Conservation (phyloP, 2,329 filamentous ascomycete genomes). For the Pseudocercospora fijiensis region DNA sequence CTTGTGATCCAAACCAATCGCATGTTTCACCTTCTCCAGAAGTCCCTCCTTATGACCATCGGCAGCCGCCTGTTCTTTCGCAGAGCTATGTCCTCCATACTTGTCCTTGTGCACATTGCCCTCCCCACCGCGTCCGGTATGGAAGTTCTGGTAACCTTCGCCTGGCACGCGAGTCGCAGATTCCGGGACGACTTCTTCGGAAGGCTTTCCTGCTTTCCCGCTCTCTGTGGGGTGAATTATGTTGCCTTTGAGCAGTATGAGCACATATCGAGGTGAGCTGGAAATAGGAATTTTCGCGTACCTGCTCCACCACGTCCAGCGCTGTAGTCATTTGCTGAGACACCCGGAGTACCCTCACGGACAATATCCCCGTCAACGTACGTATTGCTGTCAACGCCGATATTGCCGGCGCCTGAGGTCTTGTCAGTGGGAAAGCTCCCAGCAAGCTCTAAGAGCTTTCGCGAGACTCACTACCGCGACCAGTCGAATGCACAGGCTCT, state of each 20-base stretch:
- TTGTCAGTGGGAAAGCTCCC: not conserved
- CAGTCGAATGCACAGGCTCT: slow-evolving; percentile 49
- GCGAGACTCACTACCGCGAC: slow-evolving; percentile 54
- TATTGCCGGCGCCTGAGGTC: slow-evolving; percentile 57
- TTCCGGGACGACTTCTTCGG: slow-evolving; percentile 48
- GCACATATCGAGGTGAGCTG: slow-evolving; percentile 32
- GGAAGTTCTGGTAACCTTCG: slow-evolving; percentile 46
- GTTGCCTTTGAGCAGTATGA: slow-evolving; percentile 13
- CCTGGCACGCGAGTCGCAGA: slow-evolving; percentile 38
- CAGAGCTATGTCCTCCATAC: slow-evolving; percentile 47
- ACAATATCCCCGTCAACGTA: slow-evolving; percentile 49
- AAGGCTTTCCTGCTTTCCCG: slow-evolving; percentile 22
- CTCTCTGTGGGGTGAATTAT: slow-evolving; percentile 16
- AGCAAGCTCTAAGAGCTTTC: not conserved
- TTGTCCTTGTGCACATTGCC: slow-evolving; percentile 52
- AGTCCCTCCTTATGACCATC: slow-evolving; percentile 35
- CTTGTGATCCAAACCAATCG: slow-evolving; percentile 30
- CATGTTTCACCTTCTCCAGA: slow-evolving; percentile 48
- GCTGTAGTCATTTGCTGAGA: slow-evolving; percentile 43
- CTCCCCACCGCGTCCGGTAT: slow-evolving; percentile 50
- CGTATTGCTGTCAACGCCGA: slow-evolving; percentile 51
- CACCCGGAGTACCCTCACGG: slow-evolving; percentile 47
- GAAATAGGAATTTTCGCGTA: slow-evolving; percentile 32
- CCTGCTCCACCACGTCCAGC: slow-evolving; percentile 42
- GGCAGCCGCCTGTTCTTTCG: slow-evolving; percentile 32